These are phyloP conservation scores for Colletotrichum falcatum DNA, from an alignment of 2,329 filamentous ascomycete genomes.

Conservation along the genomic window DNA sequence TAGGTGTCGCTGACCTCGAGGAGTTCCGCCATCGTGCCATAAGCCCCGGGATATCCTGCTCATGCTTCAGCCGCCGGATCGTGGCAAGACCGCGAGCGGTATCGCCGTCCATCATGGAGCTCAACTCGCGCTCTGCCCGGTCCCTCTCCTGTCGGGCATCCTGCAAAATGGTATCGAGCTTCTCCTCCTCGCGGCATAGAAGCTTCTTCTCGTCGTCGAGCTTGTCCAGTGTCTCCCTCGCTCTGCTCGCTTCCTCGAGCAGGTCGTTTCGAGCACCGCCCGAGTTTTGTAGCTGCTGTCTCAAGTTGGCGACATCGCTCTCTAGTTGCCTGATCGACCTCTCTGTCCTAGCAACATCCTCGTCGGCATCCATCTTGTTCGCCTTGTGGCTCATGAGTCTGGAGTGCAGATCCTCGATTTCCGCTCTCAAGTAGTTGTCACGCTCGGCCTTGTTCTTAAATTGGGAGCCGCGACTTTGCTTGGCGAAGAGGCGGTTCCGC, in stretches of 20 bases:
- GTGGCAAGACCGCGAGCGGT: conserved; percentile 90
- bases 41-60: conserved; percentile 86
- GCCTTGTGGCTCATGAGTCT: conserved; percentile 85
- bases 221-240: conserved; percentile 82
- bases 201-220: conserved; percentile 89
- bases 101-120: conserved; percentile 88
- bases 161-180: conserved; percentile 80
- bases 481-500: conserved; percentile 85
- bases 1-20: conserved; percentile 88
- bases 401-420: conserved; percentile 83
- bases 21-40: conserved; percentile 94
- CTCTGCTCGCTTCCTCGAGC: conserved; percentile 78
- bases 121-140: conserved; percentile 80
- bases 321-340: conserved; percentile 79
- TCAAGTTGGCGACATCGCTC: conserved; percentile 76
- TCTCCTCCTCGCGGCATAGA: conserved; percentile 90
- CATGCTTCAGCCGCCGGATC: conserved; percentile 83
- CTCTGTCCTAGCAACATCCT: conserved; percentile 82
- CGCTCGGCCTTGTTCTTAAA: conserved; percentile 91
- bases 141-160: conserved; percentile 83
- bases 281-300: conserved; percentile 81
- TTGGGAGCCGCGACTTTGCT: conserved; percentile 88
- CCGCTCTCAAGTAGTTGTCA: conserved; percentile 82
- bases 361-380: conserved; percentile 84
- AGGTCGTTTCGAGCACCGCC: conserved; percentile 79